Evolutionary conservation across 768 basidiomycete species (phyloP), one percentile per base, ranked within the genome.

Genomic region (Phylloporus arenicola): DNA sequence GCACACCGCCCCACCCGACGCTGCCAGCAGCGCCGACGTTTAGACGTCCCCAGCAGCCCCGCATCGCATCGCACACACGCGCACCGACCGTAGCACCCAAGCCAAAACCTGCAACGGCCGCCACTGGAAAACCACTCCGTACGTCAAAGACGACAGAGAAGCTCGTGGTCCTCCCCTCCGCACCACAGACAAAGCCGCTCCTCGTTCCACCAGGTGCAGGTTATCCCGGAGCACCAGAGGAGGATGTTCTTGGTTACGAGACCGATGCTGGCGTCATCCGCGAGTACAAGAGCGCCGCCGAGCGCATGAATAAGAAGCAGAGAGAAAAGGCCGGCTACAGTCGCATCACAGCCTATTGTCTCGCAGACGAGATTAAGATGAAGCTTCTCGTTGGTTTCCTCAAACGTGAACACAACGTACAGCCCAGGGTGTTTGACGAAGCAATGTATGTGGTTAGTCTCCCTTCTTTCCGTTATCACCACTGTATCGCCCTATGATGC

Each of bases 371-470:
- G 7, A 84, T 94, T 67, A 83, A 83, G 63, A 86, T 89, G 80
- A 93, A 91, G 65, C 70, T 88, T 0, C 70, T 96, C 19, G 83
- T 86, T 11, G 82, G 84, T 2, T 95, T 93, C 62, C 64, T 96
- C 64, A 95, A 94, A 68, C 75, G 94, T 45, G 94, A 97, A 63
- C 94, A 97, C 64, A 95, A 93, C 48, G 92, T 94, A 11, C 75
- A 71, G 10, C 91, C 84, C 1, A 75, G 94, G 52, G 78, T 91
- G 1, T 97, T 91, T 57, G 94, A 96, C 64, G 94, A 97, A 69
- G 93, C 92, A 0, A 69, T 95, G 53, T 96, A 96, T 72, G 88
- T 84, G 50, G 93, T 94, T 54, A 71, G 89, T 77, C 13, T 40
- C 29, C 1, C 30, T 19, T 41, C 6, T 16, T 43, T 14, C 31